Percentiles rank a stretch among this genome's conserved stretches.
These are phyloP conservation scores for Ascochyta lentis DNA, from an alignment of 2,329 filamentous ascomycete species.

Conservation along the genomic window DNA sequence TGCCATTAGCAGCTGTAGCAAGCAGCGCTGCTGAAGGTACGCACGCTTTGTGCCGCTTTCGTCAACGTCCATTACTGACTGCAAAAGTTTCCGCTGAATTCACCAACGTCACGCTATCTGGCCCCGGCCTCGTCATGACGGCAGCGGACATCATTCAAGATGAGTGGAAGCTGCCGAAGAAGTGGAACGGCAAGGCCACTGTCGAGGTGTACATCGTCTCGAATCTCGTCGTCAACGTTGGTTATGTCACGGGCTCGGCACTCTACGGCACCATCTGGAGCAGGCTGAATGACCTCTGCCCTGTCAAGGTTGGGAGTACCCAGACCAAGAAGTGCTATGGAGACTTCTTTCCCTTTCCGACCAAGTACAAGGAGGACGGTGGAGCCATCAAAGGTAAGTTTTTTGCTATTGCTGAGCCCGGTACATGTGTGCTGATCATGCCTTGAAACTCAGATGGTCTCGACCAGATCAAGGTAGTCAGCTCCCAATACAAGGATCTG, in stretches of 20 bases:
- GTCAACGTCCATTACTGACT: neutral
- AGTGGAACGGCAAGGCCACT: neutral
- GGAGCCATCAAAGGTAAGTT: neutral
- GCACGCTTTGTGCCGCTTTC: fast-evolving
- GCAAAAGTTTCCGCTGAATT: neutral
- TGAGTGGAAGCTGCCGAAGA: neutral
- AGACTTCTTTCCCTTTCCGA: neutral
- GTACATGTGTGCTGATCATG: neutral
- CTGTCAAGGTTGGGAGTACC: neutral
- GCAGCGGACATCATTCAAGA: neutral
- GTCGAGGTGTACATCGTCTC: conserved; percentile 4
- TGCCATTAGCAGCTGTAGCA: neutral
- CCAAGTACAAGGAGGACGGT: neutral
- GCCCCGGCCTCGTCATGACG: neutral
- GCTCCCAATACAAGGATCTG: neutral
- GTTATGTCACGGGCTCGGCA: neutral
- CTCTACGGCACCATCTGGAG: neutral
- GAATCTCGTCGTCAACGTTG: neutral
- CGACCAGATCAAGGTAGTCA: neutral
- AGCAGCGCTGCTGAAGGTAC: neutral
- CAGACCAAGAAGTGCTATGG: neutral
- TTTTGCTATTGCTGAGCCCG: neutral
- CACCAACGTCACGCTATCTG: neutral
- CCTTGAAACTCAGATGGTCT: neutral
- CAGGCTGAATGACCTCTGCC: neutral